These are phyloP conservation scores for Trichoderma citrinoviride DNA, from an alignment of 2,329 filamentous ascomycete genomes.

Conservation along the genomic window DNA sequence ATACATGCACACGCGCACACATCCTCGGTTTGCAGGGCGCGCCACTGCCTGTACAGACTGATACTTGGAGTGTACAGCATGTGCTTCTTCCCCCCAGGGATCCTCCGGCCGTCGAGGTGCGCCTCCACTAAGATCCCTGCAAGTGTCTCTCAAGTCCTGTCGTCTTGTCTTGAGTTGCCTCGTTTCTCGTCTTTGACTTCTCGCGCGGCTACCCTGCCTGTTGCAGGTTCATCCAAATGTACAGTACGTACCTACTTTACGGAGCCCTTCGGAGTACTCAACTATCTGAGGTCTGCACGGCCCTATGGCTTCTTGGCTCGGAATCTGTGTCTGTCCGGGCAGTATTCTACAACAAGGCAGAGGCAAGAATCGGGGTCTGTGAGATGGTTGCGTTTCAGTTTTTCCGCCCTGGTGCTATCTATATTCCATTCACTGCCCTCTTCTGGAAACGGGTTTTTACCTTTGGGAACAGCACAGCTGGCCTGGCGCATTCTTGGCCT, in stretches of 20 bases:
- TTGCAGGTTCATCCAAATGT: background rate
- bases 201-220: conserved; percentile 15
- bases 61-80: no score
- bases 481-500: conserved; percentile 23
- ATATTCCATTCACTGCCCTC: conserved; percentile 25
- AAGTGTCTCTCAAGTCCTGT: conserved; percentile 16
- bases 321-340: background rate
- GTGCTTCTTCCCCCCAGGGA: conserved; percentile 14
- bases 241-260: background rate
- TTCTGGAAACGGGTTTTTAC: conserved; percentile 36
- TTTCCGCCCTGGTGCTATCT: background rate
- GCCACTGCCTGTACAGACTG: background rate
- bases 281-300: conserved; percentile 1
- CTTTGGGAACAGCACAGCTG: conserved; percentile 25
- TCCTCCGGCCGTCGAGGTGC: conserved; percentile 13
- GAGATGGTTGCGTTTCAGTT: background rate
- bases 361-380: background rate
- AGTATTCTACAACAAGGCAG: background rate
- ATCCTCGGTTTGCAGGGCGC: conserved; percentile 7
- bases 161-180: conserved; percentile 14
- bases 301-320: conserved; percentile 9
- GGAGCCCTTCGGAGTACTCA: background rate
- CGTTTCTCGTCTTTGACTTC: conserved; percentile 7
- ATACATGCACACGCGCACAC: background rate
- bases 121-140: conserved; percentile 16